Evolutionary conservation across 805 yeast species (phyloP).

Genomic region (Ogataea paraovalis): DNA sequence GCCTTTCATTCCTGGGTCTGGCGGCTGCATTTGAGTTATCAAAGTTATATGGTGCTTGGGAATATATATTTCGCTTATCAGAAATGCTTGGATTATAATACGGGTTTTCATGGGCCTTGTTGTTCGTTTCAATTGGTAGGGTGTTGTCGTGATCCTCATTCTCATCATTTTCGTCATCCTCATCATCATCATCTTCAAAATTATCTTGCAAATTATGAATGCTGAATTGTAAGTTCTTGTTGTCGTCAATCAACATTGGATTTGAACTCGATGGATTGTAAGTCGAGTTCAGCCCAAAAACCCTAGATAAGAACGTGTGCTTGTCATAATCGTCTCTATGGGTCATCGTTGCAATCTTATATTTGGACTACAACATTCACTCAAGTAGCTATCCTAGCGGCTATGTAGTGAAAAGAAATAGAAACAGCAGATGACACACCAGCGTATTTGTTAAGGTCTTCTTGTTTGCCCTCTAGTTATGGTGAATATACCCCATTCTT

Average conservation of each 20-base stretch:
- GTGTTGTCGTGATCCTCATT: not conserved
- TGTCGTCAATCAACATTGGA: slow-evolving; percentile 31
- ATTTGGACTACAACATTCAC: no score
- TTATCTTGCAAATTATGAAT: slow-evolving; percentile 19
- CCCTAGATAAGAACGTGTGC: slow-evolving; percentile 61
- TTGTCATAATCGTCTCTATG: slow-evolving; percentile 24
- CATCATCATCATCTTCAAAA: slow-evolving; percentile 20
- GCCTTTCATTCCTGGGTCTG: not conserved
- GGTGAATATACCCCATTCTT: not conserved
- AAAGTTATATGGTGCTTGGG: not conserved
- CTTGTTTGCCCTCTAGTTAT: not conserved
- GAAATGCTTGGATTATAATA: not conserved
- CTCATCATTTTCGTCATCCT: slow-evolving; percentile 9
- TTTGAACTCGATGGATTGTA: slow-evolving; percentile 20
- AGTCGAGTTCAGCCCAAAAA: slow-evolving; percentile 47
- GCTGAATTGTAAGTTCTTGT: slow-evolving; percentile 22
- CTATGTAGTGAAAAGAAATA: no score
- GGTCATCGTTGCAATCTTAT: slow-evolving; percentile 8
- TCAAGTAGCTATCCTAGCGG: no score
- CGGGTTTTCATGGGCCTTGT: not conserved
- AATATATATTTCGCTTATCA: not conserved
- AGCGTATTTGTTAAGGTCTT: not conserved
- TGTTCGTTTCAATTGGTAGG: no score
- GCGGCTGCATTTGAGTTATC: not conserved
- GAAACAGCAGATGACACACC: no score